Percentiles rank a stretch among this genome's conserved stretches.
Conservation (phyloP, 352 stramenopile species). For the Pythium sp. region DNA sequence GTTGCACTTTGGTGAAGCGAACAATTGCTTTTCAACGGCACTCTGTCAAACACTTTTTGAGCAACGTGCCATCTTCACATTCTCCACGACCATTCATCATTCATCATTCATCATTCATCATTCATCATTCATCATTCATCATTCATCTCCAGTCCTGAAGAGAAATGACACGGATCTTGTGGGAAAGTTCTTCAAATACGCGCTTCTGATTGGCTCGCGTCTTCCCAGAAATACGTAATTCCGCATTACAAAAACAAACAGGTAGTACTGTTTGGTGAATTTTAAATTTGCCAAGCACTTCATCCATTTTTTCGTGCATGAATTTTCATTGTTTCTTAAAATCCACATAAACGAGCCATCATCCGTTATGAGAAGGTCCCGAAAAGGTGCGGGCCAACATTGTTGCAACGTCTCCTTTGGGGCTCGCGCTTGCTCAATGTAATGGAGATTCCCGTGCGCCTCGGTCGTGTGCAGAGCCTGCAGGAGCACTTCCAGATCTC, state of each 20-base stretch:
- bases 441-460: slow-evolving; percentile 23
- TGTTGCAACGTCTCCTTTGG: too few relatives aligned
- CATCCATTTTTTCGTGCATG: too few relatives aligned
- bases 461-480: slow-evolving; percentile 18
- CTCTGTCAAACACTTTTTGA: too few relatives aligned
- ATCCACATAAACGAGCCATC: neutral
- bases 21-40: too few relatives aligned
- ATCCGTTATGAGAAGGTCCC: too few relatives aligned
- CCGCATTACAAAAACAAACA: neutral
- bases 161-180: neutral
- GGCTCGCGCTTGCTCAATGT: too few relatives aligned
- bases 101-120: neutral
- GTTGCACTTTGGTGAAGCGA: too few relatives aligned
- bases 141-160: neutral
- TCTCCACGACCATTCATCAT: too few relatives aligned
- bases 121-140: neutral
- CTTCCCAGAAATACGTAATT: neutral
- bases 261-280: neutral
- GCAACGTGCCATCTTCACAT: too few relatives aligned
- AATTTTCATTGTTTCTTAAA: neutral
- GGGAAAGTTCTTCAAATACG: slow-evolving; percentile 8
- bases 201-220: slow-evolving; percentile 9
- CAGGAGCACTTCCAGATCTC: slow-evolving; percentile 22
- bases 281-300: neutral
- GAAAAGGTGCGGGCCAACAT: neutral